phyloP scores from a whole-genome alignment of 106 monocot genomes.

The Triglochin maritima region DNA sequence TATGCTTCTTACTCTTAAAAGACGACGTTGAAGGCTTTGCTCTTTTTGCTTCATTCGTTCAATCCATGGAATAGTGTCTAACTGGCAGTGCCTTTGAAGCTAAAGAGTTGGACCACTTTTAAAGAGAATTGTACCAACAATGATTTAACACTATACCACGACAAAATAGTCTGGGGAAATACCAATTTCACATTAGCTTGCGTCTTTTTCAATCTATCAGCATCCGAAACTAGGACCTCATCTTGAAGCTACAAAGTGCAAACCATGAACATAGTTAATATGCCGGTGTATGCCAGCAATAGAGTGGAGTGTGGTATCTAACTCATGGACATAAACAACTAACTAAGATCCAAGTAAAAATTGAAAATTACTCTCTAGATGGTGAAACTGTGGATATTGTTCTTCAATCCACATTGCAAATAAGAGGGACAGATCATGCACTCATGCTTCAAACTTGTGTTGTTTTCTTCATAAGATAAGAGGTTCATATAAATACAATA shows the following conservation, averaged over 20 bases:
- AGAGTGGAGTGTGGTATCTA: not conserved
- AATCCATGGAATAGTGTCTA: slow-evolving; percentile 72
- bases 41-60: slow-evolving; percentile 73
- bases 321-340: not conserved
- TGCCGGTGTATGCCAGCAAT: too few relatives aligned
- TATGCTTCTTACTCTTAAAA: slow-evolving; percentile 45
- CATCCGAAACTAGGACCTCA: slow-evolving; percentile 81
- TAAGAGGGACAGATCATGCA: too few relatives aligned
- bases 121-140: slow-evolving; percentile 2
- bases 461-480: too few relatives aligned
- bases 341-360: not conserved
- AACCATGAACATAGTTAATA: not conserved
- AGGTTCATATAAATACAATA: too few relatives aligned
- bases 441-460: too few relatives aligned
- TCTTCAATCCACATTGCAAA: too few relatives aligned
- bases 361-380: too few relatives aligned
- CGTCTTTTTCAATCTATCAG: slow-evolving; percentile 66
- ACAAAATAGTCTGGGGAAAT: too few relatives aligned
- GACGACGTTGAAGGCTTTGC: slow-evolving; percentile 68
- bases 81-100: slow-evolving; percentile 88
- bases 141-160: too few relatives aligned
- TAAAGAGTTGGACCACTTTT: slow-evolving; percentile 12
- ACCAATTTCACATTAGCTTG: slow-evolving; percentile 92
- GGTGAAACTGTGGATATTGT: too few relatives aligned
- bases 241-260: slow-evolving; percentile 74